Evolutionary conservation across 306 rosid genomes (phyloP).

Genomic region (Mimosa pudica): DNA sequence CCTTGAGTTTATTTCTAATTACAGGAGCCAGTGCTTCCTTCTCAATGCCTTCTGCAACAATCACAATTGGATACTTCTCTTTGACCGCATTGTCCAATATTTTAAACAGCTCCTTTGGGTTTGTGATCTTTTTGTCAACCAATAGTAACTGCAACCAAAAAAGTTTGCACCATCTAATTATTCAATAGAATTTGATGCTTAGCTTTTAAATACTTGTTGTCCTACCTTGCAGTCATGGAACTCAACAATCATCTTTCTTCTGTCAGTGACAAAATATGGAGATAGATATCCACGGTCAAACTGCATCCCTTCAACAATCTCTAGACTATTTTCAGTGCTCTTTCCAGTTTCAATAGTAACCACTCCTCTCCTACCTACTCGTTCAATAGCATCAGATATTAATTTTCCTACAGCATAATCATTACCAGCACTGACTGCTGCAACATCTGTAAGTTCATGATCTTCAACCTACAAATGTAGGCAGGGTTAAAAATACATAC

Average conservation of each 20-base stretch:
- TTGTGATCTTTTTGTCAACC: conserved; percentile 74
- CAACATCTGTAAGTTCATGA: conserved; percentile 79
- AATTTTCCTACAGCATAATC: conserved; percentile 77
- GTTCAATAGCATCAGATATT: conserved; percentile 75
- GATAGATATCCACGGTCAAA: conserved; percentile 88
- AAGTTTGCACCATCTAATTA: conserved; percentile 39
- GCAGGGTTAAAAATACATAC: conserved; percentile 22
- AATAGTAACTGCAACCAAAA: conserved; percentile 77
- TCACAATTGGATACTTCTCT: conserved; percentile 76
- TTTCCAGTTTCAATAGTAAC: conserved; percentile 83
- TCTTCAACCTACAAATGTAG: conserved; percentile 68
- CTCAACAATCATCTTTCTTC: conserved; percentile 71
- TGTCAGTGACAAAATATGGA: conserved; percentile 76
- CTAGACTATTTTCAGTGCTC: conserved; percentile 57
- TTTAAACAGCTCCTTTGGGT: conserved; percentile 78
- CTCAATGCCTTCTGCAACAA: conserved; percentile 87
- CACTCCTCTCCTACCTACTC: conserved; percentile 81
- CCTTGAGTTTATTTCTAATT: conserved; percentile 82
- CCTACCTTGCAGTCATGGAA: conserved; percentile 86
- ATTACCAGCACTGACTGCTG: conserved; percentile 91
- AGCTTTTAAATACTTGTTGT: conserved; percentile 19
- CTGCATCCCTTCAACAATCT: conserved; percentile 95
- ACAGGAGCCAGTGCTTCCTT: conserved; percentile 89
- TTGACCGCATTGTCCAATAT: conserved; percentile 76
- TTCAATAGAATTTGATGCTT: conserved; percentile 34